Evolutionary conservation across 1,284 basidiomycete genomes (phyloP).

Genomic region (Volvariella surrecta): DNA sequence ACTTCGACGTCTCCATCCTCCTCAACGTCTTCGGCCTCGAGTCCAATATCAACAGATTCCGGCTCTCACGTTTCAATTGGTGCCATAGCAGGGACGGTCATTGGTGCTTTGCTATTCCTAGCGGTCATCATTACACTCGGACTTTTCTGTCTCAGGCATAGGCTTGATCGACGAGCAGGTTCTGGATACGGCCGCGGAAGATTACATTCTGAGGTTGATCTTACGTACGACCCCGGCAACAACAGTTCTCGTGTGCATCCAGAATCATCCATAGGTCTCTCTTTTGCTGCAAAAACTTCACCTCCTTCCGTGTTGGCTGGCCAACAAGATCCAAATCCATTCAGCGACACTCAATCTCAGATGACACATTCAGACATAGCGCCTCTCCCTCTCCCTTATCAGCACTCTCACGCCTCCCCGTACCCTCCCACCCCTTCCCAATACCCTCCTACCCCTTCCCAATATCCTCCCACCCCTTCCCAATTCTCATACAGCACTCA

Average conservation of each 20-base stretch:
- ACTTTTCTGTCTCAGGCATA: constrained; percentile 38
- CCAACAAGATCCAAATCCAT: not conserved
- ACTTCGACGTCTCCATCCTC: constrained; percentile 10
- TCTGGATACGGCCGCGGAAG: constrained; percentile 9
- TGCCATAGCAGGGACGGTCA: constrained; percentile 48
- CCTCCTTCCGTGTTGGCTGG: not conserved
- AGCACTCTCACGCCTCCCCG: not conserved
- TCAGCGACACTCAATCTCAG: too few species aligned
- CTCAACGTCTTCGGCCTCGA: constrained; percentile 17
- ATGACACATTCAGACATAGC: not conserved
- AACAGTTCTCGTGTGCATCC: constrained; percentile 12
- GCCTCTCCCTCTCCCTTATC: not conserved
- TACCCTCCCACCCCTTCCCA: not conserved
- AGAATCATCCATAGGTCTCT: constrained; percentile 11
- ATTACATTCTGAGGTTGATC: constrained; percentile 18
- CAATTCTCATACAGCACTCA: not conserved
- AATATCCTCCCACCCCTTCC: not conserved
- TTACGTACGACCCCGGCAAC: constrained; percentile 18
- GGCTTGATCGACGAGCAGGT: constrained; percentile 15
- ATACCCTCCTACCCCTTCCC: not conserved
- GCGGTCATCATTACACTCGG: constrained; percentile 40
- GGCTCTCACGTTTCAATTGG: constrained; percentile 24
- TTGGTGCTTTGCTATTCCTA: constrained; percentile 47
- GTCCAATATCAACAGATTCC: constrained; percentile 12
- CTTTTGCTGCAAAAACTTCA: constrained; percentile 4